These are phyloP conservation scores for Cucumis cinereus DNA, from an alignment of 306 rosid genomes.

Conservation along the genomic window DNA sequence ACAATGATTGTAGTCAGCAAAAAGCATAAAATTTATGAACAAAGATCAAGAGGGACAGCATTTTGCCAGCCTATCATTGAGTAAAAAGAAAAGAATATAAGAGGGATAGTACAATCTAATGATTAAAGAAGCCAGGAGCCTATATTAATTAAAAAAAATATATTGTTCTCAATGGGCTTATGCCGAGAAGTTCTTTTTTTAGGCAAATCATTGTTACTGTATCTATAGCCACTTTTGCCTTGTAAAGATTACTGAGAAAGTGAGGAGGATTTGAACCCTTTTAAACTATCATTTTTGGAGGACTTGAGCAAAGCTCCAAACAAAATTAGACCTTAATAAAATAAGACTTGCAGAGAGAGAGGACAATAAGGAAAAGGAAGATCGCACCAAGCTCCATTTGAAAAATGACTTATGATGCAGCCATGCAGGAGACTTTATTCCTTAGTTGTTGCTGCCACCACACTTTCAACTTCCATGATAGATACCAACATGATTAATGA, in stretches of 20 bases:
- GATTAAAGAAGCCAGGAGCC: neutral
- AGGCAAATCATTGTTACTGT: neutral
- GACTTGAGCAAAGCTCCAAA: neutral
- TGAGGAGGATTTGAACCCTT: neutral
- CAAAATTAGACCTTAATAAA: neutral
- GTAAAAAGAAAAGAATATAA: neutral
- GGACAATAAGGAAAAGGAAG: neutral
- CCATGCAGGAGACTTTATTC: neutral
- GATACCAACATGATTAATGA: neutral
- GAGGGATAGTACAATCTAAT: neutral
- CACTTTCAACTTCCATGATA: neutral
- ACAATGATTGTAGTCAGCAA: neutral
- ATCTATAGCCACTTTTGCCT: neutral
- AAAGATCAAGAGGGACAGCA: conserved; percentile 36
- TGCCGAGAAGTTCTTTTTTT: neutral
- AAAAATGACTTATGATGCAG: neutral
- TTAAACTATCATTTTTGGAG: neutral
- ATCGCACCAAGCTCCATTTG: neutral
- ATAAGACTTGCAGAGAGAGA: neutral
- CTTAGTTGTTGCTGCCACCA: neutral
- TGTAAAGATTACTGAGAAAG: neutral
- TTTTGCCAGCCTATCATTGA: neutral
- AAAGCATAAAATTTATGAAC: conserved; percentile 40
- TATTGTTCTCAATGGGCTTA: neutral
- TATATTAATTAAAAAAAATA: neutral